A percentile compares a stretch with the other conserved stretches of the same genome.
These are phyloP conservation scores for Fusarium multiceps DNA, from an alignment of 2,329 filamentous ascomycete genomes.

Conservation along the genomic window DNA sequence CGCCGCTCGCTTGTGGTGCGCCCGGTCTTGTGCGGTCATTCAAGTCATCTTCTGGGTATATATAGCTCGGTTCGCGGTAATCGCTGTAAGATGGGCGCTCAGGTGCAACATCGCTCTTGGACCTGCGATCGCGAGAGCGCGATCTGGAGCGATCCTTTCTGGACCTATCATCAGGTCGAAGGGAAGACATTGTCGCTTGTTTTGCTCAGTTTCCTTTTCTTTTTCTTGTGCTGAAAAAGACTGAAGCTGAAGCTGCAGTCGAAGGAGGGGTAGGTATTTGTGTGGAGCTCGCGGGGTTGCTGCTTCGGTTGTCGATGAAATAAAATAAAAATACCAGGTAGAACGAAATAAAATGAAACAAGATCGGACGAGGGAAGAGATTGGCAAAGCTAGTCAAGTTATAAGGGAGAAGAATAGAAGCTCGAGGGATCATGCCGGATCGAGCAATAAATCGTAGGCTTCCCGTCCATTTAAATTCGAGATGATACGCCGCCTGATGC, in stretches of 20 bases:
- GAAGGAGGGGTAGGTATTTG: slow-evolving; percentile 33
- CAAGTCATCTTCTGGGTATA: slow-evolving; percentile 57
- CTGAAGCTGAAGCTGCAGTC: slow-evolving; percentile 14
- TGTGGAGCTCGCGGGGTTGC: slow-evolving; percentile 17
- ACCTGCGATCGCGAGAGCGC: slow-evolving; percentile 53
- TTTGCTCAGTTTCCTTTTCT: background rate
- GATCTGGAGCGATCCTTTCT: slow-evolving; percentile 62
- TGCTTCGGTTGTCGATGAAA: background rate
- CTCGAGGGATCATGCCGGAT: slow-evolving; percentile 20
- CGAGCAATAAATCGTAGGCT: slow-evolving; percentile 11
- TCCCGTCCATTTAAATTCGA: slow-evolving; percentile 8
- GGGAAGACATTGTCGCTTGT: slow-evolving; percentile 62
- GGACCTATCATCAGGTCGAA: slow-evolving; percentile 59
- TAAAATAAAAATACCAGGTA: background rate
- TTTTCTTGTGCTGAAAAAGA: slow-evolving; percentile 4
- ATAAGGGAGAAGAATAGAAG: slow-evolving; percentile 11
- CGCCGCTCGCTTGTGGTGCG: slow-evolving; percentile 50
- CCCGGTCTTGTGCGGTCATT: slow-evolving; percentile 50
- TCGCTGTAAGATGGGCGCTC: slow-evolving; percentile 53
- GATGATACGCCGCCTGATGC: slow-evolving; percentile 18
- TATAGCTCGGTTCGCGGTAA: slow-evolving; percentile 56
- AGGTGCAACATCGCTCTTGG: slow-evolving; percentile 48
- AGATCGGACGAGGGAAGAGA: background rate
- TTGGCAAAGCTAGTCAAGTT: background rate
- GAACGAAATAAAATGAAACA: background rate